Conservation (phyloP, 768 basidiomycete genomes). For the Suillus lakei region DNA sequence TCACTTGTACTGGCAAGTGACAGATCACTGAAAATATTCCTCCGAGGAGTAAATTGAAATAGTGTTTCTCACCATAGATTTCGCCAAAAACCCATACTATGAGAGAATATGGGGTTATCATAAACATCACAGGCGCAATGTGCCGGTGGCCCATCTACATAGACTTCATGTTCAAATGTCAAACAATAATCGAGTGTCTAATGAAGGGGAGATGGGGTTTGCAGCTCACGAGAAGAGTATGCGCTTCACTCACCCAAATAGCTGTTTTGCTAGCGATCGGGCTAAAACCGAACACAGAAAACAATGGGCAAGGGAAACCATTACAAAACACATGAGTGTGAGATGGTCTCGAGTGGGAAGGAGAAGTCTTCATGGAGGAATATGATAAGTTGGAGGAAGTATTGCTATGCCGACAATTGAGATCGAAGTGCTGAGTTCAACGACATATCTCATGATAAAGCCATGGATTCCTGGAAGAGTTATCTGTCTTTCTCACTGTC, state of each 20-base stretch:
- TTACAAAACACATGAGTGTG: neutral
- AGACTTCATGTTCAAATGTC: slow-evolving; percentile 12
- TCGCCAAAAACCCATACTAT: slow-evolving; percentile 3
- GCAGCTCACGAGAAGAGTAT: neutral
- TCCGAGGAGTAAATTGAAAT: neutral
- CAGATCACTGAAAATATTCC: neutral
- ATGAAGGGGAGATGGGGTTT: neutral
- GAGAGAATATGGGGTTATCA: slow-evolving; percentile 12
- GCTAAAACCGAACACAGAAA: neutral
- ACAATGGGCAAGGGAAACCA: neutral
- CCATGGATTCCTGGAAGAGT: neutral
- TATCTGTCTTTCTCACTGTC: neutral
- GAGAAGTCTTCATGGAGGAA: neutral
- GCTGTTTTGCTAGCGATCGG: slow-evolving; percentile 1
- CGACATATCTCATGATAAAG: neutral
- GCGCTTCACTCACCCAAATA: slow-evolving; percentile 7
- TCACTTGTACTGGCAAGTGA: neutral
- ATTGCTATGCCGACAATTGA: neutral
- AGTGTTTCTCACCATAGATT: slow-evolving; percentile 10
- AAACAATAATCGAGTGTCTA: slow-evolving; percentile 13
- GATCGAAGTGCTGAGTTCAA: neutral
- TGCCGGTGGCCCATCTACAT: slow-evolving; percentile 1
- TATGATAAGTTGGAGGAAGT: neutral
- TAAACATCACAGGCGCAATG: slow-evolving; percentile 13
- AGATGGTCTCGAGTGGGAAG: neutral